These are phyloP conservation scores for Leccinum rimulosum DNA, from an alignment of 768 basidiomycete species.

Conservation along the genomic window DNA sequence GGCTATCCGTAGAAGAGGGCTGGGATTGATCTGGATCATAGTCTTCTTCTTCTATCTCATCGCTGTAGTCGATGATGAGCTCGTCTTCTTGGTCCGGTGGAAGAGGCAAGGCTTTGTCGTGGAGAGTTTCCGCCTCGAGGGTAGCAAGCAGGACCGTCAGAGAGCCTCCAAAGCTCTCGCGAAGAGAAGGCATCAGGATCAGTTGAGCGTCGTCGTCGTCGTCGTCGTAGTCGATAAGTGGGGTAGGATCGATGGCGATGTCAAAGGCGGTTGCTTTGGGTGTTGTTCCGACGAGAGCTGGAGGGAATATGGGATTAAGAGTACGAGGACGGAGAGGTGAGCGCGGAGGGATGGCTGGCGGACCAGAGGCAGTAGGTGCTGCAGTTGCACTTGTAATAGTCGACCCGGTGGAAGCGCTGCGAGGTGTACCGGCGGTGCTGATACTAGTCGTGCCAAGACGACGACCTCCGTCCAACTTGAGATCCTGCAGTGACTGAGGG, in stretches of 20 bases:
- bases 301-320: neutral
- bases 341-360: conserved; percentile 31
- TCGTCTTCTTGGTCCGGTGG: conserved; percentile 28
- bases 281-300: conserved; percentile 16
- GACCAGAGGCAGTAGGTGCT: neutral
- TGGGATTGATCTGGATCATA: conserved; percentile 25
- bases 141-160: conserved; percentile 31
- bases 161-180: conserved; percentile 32
- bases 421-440: conserved; percentile 9
- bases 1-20: conserved; percentile 26
- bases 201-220: conserved; percentile 18
- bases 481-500: conserved; percentile 29
- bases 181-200: conserved; percentile 30
- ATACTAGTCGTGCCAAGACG: conserved; percentile 12
- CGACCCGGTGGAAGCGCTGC: conserved; percentile 8
- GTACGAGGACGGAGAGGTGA: conserved; percentile 33
- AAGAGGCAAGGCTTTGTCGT: conserved; percentile 32
- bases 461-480: conserved; percentile 18
- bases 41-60: conserved; percentile 29
- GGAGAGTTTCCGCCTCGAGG: conserved; percentile 28
- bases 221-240: conserved; percentile 13
- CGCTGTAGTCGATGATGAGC: conserved; percentile 18
- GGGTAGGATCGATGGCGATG: neutral
- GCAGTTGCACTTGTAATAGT: neutral
- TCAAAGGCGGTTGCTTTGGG: conserved; percentile 6